Evolutionary conservation across 2,329 filamentous ascomycete genomes (phyloP).

Genomic region (Stemphylium lycopersici): DNA sequence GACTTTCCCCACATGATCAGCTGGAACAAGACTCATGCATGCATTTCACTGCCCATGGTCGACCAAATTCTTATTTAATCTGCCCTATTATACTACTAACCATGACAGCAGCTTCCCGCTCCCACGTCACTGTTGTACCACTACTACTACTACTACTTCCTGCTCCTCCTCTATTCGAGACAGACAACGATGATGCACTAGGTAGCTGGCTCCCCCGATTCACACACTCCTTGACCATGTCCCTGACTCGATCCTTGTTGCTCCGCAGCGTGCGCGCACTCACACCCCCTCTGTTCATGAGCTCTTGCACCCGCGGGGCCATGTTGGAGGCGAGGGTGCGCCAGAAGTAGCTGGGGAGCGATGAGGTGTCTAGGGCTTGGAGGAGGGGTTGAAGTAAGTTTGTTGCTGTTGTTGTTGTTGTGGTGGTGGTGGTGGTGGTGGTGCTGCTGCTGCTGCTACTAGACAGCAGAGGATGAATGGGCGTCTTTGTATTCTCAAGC

Average conservation of each 20-base stretch:
- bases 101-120: slow-evolving; percentile 94
- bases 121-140: slow-evolving; percentile 67
- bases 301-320: slow-evolving; percentile 79
- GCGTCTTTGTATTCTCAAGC: slow-evolving; percentile 70
- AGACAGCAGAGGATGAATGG: slow-evolving; percentile 69
- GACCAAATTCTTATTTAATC: slow-evolving; percentile 34
- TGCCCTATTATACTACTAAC: slow-evolving; percentile 77
- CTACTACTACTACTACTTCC: too few relatives aligned
- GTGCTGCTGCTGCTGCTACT: too few relatives aligned
- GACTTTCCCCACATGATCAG: too few relatives aligned
- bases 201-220: slow-evolving; percentile 75
- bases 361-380: slow-evolving; percentile 81
- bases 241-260: slow-evolving; percentile 75
- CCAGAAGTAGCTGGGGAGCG: slow-evolving; percentile 92
- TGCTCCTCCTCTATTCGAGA: background rate
- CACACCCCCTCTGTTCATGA: slow-evolving; percentile 80
- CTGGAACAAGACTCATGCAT: too few relatives aligned
- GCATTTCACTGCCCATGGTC: too few relatives aligned
- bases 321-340: slow-evolving; percentile 81
- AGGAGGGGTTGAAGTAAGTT: slow-evolving; percentile 76
- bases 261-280: slow-evolving; percentile 79
- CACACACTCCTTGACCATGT: slow-evolving; percentile 83
- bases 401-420: background rate
- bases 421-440: too few relatives aligned
- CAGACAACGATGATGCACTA: slow-evolving; percentile 52